Base-by-base conservation (phyloP, 1,284 basidiomycete genomes). In the Meira nashicola region DNA sequence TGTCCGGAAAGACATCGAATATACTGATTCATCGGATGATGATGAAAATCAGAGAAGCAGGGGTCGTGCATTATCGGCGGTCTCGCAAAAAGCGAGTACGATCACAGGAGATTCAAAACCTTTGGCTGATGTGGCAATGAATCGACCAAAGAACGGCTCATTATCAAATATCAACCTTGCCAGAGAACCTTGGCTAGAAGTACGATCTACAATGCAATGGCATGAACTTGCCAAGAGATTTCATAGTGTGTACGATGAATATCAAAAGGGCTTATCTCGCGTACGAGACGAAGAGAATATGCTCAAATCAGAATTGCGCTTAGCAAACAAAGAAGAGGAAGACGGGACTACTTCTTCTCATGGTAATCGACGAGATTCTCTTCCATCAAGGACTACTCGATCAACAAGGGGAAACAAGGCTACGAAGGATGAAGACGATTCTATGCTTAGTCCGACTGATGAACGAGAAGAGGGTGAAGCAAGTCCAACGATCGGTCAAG, bases 381-480 rank as follows among this genome's bases (percentile, higher is more conserved):
- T 33, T 33, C 8, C 28, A 33, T 33, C 28, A 8, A 33, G 28
- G 8, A 33, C 3, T 33, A 33, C 28, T 33, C 28, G 28, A 33
- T 33, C 28, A 33, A 33, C 28, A 33, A 17, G 28, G 11, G 14
- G 38, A 4, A 39, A 38, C 11, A 37, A 19, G 8, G 17, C 50
- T 15, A 7, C n/a, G 15, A 33, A 17, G 28, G 28, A n/a, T 8
- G 50, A n/a, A 37, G 28, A 39, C 6, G 14, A 17, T 5, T 14
- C 12, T 19, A 12, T 41, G 19, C 17, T 23, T n/a, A 25, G 12
- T 11, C 21, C 12, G 3, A 19, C 2, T 25, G 50, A 53, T 17
- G 50, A 53, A 41, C 23, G 23, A 23, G 50, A 53, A 41, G 50
- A 53, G 15, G 50, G 50, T 41, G 50, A 53, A 25, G 50, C 50